Conservation (phyloP, 2,329 filamentous ascomycete genomes). For the Colletotrichum caudatum region DNA sequence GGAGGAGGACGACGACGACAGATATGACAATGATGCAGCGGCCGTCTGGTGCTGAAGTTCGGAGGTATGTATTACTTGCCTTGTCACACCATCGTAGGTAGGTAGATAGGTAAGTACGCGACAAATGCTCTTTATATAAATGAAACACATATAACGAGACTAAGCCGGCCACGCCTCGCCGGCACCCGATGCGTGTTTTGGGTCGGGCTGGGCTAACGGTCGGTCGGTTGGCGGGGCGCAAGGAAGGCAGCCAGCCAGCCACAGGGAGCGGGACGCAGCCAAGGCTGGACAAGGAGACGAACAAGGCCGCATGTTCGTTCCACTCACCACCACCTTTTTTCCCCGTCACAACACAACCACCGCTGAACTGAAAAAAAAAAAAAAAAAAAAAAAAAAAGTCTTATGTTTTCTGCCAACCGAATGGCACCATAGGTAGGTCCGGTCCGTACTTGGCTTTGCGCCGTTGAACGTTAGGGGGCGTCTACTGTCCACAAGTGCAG, state of each 20-base stretch:
- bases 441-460: too few species aligned
- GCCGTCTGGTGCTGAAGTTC: not conserved
- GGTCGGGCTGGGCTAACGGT: too few species aligned
- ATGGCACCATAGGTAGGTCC: too few species aligned
- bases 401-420: too few species aligned
- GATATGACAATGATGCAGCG: not conserved
- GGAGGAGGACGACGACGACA: not conserved
- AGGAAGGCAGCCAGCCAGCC: not conserved
- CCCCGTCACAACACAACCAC: too few species aligned
- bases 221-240: too few species aligned
- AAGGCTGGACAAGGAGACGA: not conserved
- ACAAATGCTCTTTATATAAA: not conserved
- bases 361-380: too few species aligned
- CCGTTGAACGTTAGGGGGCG: not conserved
- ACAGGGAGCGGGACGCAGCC: too few species aligned
- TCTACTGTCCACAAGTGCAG: not conserved
- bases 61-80: not conserved
- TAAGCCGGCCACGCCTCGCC: too few species aligned
- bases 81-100: not conserved
- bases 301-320: not conserved
- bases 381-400: too few species aligned
- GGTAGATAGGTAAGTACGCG: not conserved
- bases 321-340: too few species aligned
- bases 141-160: not conserved
- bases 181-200: too few species aligned